A percentile compares a stretch with the other conserved stretches of the same genome.
Evolutionary conservation across 2,329 filamentous ascomycete species (phyloP).

Genomic region (Fusarium palustre): DNA sequence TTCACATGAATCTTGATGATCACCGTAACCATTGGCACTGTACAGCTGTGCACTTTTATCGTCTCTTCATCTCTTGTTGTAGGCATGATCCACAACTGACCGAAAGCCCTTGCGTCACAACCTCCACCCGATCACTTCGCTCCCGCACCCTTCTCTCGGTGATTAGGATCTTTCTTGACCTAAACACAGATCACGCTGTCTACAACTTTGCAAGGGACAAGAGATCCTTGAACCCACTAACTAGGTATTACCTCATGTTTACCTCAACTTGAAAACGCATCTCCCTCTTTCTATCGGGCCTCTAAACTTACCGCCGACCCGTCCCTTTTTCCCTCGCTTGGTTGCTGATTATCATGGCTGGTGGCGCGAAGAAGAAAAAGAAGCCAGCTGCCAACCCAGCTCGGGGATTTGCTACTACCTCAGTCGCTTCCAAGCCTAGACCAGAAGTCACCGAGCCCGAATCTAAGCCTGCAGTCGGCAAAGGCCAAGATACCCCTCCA

Average conservation of each 20-base stretch:
- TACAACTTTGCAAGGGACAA: neutral
- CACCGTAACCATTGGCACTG: neutral
- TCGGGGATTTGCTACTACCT: conserved; percentile 93
- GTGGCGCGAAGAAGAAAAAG: conserved; percentile 83
- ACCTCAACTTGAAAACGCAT: neutral
- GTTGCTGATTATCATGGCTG: conserved; percentile 68
- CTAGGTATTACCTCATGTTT: conserved; percentile 15
- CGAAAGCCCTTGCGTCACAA: conserved; percentile 40
- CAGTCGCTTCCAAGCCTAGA: conserved; percentile 84
- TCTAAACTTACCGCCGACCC: conserved; percentile 4
- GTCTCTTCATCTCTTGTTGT: conserved; percentile 9
- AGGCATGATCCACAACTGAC: conserved; percentile 32
- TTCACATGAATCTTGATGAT: neutral
- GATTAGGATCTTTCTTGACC: conserved; percentile 6
- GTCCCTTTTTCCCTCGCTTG: neutral
- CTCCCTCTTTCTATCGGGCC: neutral
- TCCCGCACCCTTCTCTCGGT: conserved; percentile 22
- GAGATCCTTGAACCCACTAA: neutral
- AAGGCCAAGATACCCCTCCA: conserved; percentile 50
- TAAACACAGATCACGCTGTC: conserved; percentile 9
- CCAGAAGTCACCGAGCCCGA: conserved; percentile 65
- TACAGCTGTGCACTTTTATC: neutral
- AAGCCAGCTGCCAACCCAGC: conserved; percentile 89
- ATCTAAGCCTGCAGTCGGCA: conserved; percentile 39
- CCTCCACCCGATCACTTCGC: conserved; percentile 33